Conservation (phyloP, 345 rosid genomes). For the Arabidopsis thaliana region TAIR10.1 NC_003070.9:3390501-3391000, state of each 20-base stretch:
- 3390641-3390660: slow-evolving; percentile 53
- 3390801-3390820: slow-evolving; percentile 62
- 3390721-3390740: slow-evolving; percentile 67
- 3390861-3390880: slow-evolving; percentile 56
- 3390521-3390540: slow-evolving; percentile 33
- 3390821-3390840: slow-evolving; percentile 61
- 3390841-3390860: slow-evolving; percentile 58
- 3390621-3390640: slow-evolving; percentile 52
- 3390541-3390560: not conserved
- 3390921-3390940: slow-evolving; percentile 72
- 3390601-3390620: slow-evolving; percentile 46
- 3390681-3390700: slow-evolving; percentile 60
- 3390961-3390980: slow-evolving; percentile 68
- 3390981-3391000: slow-evolving; percentile 60
- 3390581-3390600: slow-evolving; percentile 47
- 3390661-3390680: slow-evolving; percentile 40
- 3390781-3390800: slow-evolving; percentile 65
- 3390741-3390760: slow-evolving; percentile 56
- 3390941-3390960: slow-evolving; percentile 71
- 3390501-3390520: slow-evolving; percentile 27
- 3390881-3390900: slow-evolving; percentile 50
- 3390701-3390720: slow-evolving; percentile 66
- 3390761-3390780: slow-evolving; percentile 57
- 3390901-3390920: slow-evolving; percentile 37
- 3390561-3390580: slow-evolving; percentile 49